A percentile compares a stretch with the other conserved stretches of the same genome.
These are phyloP conservation scores for Eimeria acervulina DNA, from an alignment of 169 alveolate genomes.

Conservation along the genomic window DNA sequence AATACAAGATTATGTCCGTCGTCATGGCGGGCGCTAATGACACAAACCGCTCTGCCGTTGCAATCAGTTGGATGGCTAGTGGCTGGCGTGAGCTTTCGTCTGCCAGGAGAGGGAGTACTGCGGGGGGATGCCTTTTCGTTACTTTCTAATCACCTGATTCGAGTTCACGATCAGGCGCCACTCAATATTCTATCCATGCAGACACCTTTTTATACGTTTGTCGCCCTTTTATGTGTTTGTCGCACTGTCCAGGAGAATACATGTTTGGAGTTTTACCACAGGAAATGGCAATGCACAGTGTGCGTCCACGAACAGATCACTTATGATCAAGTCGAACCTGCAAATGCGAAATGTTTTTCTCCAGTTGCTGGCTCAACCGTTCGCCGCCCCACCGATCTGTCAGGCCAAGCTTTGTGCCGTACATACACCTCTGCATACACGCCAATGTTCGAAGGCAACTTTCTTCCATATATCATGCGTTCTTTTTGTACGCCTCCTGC, in stretches of 20 bases:
- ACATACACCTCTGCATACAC: constrained; percentile 73
- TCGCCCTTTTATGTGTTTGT: too few relatives aligned
- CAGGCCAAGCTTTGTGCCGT: constrained; percentile 65
- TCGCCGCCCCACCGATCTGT: constrained; percentile 59
- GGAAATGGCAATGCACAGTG: too few relatives aligned
- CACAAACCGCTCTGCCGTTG: too few relatives aligned
- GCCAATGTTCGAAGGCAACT: background rate
- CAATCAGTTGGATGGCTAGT: too few relatives aligned
- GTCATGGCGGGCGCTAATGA: too few relatives aligned
- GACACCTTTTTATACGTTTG: too few relatives aligned
- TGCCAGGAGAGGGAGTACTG: background rate
- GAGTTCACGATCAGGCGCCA: background rate
- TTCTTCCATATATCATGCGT: background rate
- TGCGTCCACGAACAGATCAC: background rate
- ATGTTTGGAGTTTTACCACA: too few relatives aligned
- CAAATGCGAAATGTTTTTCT: constrained; percentile 64
- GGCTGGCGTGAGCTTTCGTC: too few relatives aligned
- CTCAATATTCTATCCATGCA: background rate
- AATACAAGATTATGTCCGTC: too few relatives aligned
- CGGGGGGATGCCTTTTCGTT: background rate
- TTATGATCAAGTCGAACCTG: constrained; percentile 71
- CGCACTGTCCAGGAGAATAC: too few relatives aligned
- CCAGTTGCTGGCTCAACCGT: constrained; percentile 42
- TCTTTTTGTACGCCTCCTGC: background rate
- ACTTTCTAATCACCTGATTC: background rate